A percentile compares a stretch with the other conserved stretches of the same genome.
phyloP scores from a whole-genome alignment of 2,329 filamentous ascomycete species.

The Alternaria hordeiaustralica region DNA sequence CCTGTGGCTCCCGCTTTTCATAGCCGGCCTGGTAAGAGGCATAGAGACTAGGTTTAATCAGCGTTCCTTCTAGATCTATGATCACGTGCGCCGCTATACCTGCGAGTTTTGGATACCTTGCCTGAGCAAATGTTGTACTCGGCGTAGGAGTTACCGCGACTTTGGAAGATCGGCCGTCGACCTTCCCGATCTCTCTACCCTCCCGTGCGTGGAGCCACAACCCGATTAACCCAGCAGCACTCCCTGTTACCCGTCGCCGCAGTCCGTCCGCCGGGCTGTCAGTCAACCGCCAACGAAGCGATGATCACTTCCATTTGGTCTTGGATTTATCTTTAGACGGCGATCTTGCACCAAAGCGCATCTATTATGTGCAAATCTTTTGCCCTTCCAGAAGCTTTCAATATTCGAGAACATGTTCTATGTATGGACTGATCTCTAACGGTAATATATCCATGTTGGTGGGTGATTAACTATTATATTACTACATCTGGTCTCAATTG shows the following conservation, averaged over 20 bases:
- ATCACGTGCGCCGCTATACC: not conserved
- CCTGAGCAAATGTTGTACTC: not conserved
- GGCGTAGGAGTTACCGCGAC: not conserved
- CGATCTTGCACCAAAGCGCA: not conserved
- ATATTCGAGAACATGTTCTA: not conserved
- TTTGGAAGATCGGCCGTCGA: not conserved
- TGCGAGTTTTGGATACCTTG: not conserved
- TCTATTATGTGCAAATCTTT: not conserved
- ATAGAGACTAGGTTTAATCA: not conserved
- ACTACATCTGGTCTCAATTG: not conserved
- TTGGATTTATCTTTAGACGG: not conserved
- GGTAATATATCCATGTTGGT: not conserved
- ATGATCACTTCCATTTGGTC: not conserved
- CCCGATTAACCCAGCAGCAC: not conserved
- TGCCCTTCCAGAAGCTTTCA: not conserved
- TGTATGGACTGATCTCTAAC: not conserved
- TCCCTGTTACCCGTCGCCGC: slow-evolving; percentile 1
- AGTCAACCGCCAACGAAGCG: not conserved
- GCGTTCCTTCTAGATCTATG: not conserved
- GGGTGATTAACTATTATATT: slow-evolving; percentile 7
- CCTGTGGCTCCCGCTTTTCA: not conserved
- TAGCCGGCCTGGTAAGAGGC: not conserved
- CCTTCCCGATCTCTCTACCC: not conserved
- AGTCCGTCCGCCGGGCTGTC: not conserved
- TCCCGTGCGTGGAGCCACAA: not conserved